phyloP scores from a whole-genome alignment of 306 rosid genomes.

The Begonia masoniana region DNA sequence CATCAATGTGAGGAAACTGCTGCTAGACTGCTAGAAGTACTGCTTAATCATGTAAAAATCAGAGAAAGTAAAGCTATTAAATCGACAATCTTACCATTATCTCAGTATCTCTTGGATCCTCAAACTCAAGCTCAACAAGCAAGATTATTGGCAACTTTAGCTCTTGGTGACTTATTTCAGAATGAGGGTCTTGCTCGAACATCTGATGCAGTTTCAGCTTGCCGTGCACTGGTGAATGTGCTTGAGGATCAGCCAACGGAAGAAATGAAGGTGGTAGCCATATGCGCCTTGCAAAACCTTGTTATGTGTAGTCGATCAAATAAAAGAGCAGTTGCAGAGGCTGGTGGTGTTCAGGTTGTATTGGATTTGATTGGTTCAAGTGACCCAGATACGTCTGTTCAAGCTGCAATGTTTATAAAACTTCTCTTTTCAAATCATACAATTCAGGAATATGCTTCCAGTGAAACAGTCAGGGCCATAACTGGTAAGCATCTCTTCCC shows the following conservation, averaged over 20 bases:
- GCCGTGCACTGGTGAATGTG: constrained; percentile 95
- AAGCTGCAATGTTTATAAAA: constrained; percentile 95
- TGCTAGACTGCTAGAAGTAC: constrained; percentile 86
- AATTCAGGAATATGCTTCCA: constrained; percentile 97
- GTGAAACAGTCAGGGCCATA: constrained; percentile 93
- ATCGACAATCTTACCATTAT: constrained; percentile 78
- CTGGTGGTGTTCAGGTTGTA: constrained; percentile 98
- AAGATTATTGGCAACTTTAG: constrained; percentile 90
- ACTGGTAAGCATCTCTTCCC: constrained; percentile 63
- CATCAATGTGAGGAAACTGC: constrained; percentile 96
- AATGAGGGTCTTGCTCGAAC: constrained; percentile 92
- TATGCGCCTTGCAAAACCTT: constrained; percentile 96
- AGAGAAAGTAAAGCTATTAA: constrained; percentile 89
- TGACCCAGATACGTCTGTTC: constrained; percentile 84
- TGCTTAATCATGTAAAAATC: constrained; percentile 87
- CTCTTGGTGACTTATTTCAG: constrained; percentile 95
- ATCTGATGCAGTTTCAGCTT: constrained; percentile 90
- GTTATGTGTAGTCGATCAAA: constrained; percentile 93
- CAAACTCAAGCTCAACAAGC: constrained; percentile 98
- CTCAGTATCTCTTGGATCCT: constrained; percentile 97
- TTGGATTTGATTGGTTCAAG: constrained; percentile 94
- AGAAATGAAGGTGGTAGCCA: constrained; percentile 98
- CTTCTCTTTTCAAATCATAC: constrained; percentile 94
- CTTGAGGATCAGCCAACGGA: constrained; percentile 99
- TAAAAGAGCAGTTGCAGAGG: constrained; percentile 98